Conservation (phyloP, 441 rosid genomes). For the Adansonia madagascariensis region DNA sequence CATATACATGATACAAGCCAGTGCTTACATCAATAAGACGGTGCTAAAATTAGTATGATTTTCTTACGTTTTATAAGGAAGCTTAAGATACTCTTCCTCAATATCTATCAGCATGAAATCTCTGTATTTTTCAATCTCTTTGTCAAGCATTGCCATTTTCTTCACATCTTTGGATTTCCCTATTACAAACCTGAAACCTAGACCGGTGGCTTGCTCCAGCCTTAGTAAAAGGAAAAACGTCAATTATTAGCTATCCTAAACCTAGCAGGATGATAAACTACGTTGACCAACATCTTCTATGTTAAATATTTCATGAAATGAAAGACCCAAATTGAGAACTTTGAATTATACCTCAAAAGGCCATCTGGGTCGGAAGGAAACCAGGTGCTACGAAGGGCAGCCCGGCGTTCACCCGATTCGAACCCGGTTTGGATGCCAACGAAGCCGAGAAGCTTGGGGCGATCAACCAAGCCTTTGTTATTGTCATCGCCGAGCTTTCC, state of each 20-base stretch:
- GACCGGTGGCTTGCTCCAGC: constrained; percentile 85
- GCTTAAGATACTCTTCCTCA: constrained; percentile 65
- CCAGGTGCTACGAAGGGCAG: constrained; percentile 63
- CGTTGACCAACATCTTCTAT: not conserved
- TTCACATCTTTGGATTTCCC: constrained; percentile 60
- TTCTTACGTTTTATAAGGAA: constrained; percentile 74
- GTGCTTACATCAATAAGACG: not conserved
- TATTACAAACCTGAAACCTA: constrained; percentile 75
- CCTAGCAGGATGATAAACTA: not conserved
- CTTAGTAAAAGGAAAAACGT: constrained; percentile 38
- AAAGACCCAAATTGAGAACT: constrained; percentile 4
- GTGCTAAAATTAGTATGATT: not conserved
- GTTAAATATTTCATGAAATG: constrained; percentile 5
- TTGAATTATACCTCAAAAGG: constrained; percentile 51
- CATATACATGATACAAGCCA: not conserved
- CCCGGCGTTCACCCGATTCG: constrained; percentile 55
- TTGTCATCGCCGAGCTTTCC: constrained; percentile 41
- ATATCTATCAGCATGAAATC: constrained; percentile 74
- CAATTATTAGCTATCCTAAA: not conserved
- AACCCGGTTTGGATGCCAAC: constrained; percentile 80
- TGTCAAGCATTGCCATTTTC: constrained; percentile 65
- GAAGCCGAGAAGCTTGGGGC: constrained; percentile 68
- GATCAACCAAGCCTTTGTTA: constrained; percentile 44
- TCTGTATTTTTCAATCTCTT: constrained; percentile 59
- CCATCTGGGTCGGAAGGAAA: constrained; percentile 68